Percentiles rank a stretch among this genome's conserved stretches.
Conservation (phyloP, 371 early-diverging fungal species). For the Nosema muscidifuracis region DNA sequence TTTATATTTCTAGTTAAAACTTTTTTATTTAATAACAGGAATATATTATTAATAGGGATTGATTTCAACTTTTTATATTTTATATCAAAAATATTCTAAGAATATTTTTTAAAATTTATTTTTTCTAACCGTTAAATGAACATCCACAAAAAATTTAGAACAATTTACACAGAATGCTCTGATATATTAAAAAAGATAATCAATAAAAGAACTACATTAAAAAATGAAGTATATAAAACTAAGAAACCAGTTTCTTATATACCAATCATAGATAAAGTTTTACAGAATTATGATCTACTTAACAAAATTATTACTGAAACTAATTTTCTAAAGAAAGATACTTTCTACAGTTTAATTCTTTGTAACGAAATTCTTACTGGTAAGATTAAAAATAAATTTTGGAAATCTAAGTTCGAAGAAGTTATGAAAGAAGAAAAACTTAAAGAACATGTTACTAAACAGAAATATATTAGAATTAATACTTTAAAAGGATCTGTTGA, state of each 20-base stretch:
- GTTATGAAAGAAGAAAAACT: slow-evolving; percentile 16
- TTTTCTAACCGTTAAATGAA: too few relatives aligned
- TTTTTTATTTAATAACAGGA: not conserved
- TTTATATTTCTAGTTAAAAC: slow-evolving; percentile 26
- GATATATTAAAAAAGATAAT: slow-evolving; percentile 56
- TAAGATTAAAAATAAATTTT: slow-evolving; percentile 47
- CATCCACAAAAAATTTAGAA: slow-evolving; percentile 4
- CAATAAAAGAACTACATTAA: slow-evolving; percentile 50
- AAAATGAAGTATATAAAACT: slow-evolving; percentile 57
- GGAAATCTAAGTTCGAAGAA: slow-evolving; percentile 45
- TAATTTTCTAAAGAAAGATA: slow-evolving; percentile 32
- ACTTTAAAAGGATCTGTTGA: slow-evolving; percentile 42
- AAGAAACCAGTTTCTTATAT: slow-evolving; percentile 53
- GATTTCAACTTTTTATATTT: too few relatives aligned
- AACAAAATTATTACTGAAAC: slow-evolving; percentile 36
- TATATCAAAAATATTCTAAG: too few relatives aligned
- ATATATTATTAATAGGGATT: not conserved
- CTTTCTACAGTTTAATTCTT: slow-evolving; percentile 31
- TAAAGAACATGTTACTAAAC: slow-evolving; percentile 4
- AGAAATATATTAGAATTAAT: slow-evolving; percentile 51
- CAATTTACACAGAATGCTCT: slow-evolving; percentile 56
- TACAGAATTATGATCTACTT: slow-evolving; percentile 48
- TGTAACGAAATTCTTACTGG: slow-evolving; percentile 57
- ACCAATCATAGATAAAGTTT: slow-evolving; percentile 49
- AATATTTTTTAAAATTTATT: too few relatives aligned